Base-by-base conservation (phyloP, 1,284 basidiomycete species). In the Cutaneotrichosporon spelunceum region DNA sequence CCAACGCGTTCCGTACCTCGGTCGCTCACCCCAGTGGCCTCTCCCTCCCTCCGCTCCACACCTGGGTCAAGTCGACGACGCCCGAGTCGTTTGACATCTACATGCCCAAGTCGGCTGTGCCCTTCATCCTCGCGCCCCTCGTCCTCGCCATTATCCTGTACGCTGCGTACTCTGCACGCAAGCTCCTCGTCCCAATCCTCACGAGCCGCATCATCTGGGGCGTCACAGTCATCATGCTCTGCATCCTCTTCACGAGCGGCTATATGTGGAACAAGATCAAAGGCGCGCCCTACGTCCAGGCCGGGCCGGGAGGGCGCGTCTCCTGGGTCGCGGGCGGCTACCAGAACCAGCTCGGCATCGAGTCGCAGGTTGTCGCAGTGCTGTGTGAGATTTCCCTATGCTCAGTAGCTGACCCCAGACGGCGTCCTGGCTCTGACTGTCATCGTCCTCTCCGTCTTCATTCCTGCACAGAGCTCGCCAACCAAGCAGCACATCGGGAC, bases 191-290 rank as follows among this genome's bases (percentile, higher is more conserved):
- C 11, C 87, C 90, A 14, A 77, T 92, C 65, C 77, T 94, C 50
- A 81, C 85, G 70, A 90, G 83, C 66, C 86, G 87, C 21, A 50
- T 75, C 53, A 55, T 80, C 64, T 93, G 90, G 90, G 83, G 86
- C 13, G 71, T 82, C 13, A 79, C 81, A 52, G 86, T 84, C 27
- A 80, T 93, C 58, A 66, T 87, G 60, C 83, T 84, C 6, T 87
- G 87, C 42, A 83, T 94, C 34, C 79, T 91, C 69, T 93, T 95
- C 87, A 94, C 87, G 11, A 86, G 87, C 9, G 93, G 93, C 4
- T 90, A 88, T 82, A 99, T 99, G 96, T 99, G 96, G 83, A 92
- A 91, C 69, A 88, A 88, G 66, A 99, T 99, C 72, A 87, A 95
- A 66, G 84, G 84, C 53, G 85, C 86, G 60, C 93, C 93, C 2